Evolutionary conservation across 805 yeast species (phyloP), one percentile per base, ranked within the genome.

Genomic region (Crinitomyces ghanaensis): DNA sequence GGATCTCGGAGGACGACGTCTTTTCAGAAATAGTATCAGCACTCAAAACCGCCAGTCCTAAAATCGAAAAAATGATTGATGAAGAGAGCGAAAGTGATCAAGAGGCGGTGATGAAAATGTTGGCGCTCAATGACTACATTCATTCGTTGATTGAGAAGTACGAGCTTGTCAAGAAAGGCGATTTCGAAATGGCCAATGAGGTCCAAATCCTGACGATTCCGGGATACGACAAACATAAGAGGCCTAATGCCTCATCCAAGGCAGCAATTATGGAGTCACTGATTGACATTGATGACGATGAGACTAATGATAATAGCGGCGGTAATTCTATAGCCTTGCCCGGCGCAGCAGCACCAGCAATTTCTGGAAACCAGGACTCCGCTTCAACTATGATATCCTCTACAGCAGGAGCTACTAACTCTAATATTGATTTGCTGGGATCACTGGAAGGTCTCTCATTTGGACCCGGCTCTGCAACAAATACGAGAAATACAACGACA

Each of bases 21-120:
- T 55, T 82, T 13, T 63, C 67, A 30, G 97, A 91, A 48, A 65
- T 91, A 36, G 81, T 75, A 48, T 66, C 75, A 28, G 66, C 94
- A 2, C 64, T 91, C 45, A 86, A 81, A 54, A 74, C 75, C 30
- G 74, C 95, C 19, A 85, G 77, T 50, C 95, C 96, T 26, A 84
- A 80, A 47, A 71, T 91, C 44, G 80, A 80, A 53, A 78, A 77
- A 46, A 79, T 91, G 46, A 73, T 83, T 40, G 78, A 73, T 48
- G 94, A 83, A 48, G 69, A 71, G 23, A 76, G 74, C 16, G 67
- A 70, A 27, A 77, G 72, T 20, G 81, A 76, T 49, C 74, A 63
- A 28, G 69, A 63, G 20, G 69, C 79, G 6, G 80, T 83, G 22
- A 65, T 63, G 32, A 75, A 72, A 38, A 59, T 91, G 34, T 62